Base-by-base conservation (phyloP, 768 basidiomycete genomes). In the Boletus sensibilis region DNA sequence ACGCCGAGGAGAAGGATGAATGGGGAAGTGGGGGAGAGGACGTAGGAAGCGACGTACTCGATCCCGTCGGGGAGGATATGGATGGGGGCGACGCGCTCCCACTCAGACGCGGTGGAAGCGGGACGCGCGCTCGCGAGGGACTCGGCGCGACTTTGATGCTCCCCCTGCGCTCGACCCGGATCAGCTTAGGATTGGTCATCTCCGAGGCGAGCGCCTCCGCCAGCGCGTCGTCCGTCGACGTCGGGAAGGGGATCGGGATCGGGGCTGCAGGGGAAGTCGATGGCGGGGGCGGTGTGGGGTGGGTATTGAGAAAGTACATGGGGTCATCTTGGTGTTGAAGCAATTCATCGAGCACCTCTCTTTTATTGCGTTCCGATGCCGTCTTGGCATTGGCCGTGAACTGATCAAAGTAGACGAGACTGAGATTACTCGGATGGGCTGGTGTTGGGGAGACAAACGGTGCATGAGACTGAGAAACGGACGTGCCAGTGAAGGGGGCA, bases 271-370 rank as follows among this genome's bases (percentile, higher is more conserved):
- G 44, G 43, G 27, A 27, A 27, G 33, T 37, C n/a, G 47, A 14
- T 14, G 54, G 16, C n/a, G 57, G 12, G 51, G 56, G 54, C 49
- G 60, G 44, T 11, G 56, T 41, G 33, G 59, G 4, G 1, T 34
- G 55, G 58, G 58, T n/a, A 53, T 65, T 43, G 53, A 83, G 54
- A 75, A 84, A 86, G 65, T 84, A 87, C 61, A 89, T 67, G 1
- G 87, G 87, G 67, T 90, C 87, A 49, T 88, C 85, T 68, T 90
- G 81, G 56, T 87, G 82, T 56, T 78, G 62, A 37, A 90, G 66
- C 35, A 90, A 68, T 65, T 91, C 88, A 43, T 86, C 81, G 47
- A 90, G 72, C 6, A 90, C 72, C 23, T 72, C 76, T 53, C 77
- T 77, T 56, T 81, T 75, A 48, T 78, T 83, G 38, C 74, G 75